A percentile compares a stretch with the other conserved stretches of the same genome.
These are phyloP conservation scores for Sclerotiophoma versabilis DNA, from an alignment of 2,329 filamentous ascomycete species.

Conservation along the genomic window DNA sequence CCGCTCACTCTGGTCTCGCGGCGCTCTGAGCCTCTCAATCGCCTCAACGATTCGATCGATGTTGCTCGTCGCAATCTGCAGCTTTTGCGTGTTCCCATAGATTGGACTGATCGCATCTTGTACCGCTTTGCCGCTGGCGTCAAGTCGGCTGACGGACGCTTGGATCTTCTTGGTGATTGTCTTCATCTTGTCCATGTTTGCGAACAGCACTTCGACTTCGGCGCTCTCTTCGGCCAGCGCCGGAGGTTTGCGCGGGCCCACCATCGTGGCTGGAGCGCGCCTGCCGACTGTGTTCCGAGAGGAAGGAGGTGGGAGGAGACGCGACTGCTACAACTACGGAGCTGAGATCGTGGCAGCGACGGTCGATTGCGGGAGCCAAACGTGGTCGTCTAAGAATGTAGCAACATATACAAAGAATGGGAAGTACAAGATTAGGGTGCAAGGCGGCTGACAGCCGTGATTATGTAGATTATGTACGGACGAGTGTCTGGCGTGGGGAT, in stretches of 20 bases:
- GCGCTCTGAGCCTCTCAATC: constrained; percentile 87
- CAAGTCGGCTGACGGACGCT: constrained; percentile 80
- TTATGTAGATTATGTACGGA: constrained; percentile 18
- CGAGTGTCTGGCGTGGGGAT: constrained; percentile 29
- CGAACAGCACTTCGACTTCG: constrained; percentile 71
- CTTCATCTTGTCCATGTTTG: constrained; percentile 87
- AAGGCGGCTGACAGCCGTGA: constrained; percentile 1
- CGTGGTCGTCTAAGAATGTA: background rate
- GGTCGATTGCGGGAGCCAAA: background rate
- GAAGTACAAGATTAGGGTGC: constrained; percentile 1
- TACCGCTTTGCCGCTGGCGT: constrained; percentile 87
- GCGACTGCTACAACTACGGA: background rate
- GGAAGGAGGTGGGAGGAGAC: constrained; percentile 4
- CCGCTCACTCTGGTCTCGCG: constrained; percentile 88
- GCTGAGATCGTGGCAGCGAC: constrained; percentile 4
- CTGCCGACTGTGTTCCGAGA: constrained; percentile 21
- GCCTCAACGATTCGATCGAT: constrained; percentile 85
- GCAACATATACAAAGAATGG: constrained; percentile 14
- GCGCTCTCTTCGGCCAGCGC: constrained; percentile 71
- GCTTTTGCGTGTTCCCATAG: constrained; percentile 86
- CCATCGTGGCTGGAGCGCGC: constrained; percentile 53
- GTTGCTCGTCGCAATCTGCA: constrained; percentile 88
- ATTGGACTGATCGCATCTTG: constrained; percentile 91
- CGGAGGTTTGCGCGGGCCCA: constrained; percentile 60
- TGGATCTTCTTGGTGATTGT: constrained; percentile 95